A percentile compares a stretch with the other conserved stretches of the same genome.
Conservation (phyloP, 2,329 filamentous ascomycete species). For the Aspergillus neoniger region DNA sequence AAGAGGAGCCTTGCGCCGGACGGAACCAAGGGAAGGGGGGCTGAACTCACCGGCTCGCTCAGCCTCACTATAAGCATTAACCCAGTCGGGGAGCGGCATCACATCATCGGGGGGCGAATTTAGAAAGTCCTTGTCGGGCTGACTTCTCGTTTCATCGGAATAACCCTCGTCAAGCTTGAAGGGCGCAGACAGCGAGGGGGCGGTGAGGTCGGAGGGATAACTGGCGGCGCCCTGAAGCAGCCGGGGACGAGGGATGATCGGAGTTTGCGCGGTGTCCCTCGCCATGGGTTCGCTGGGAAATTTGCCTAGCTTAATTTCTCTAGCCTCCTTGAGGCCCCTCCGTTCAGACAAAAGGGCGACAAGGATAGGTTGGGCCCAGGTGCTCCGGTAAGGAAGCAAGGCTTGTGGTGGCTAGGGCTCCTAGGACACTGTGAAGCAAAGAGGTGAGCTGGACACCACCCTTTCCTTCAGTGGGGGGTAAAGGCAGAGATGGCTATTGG, state of each 20-base stretch:
- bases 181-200: constrained; percentile 39
- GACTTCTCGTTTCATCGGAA: constrained; percentile 69
- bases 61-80: constrained; percentile 56
- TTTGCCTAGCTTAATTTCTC: neutral
- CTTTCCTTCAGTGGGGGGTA: neutral
- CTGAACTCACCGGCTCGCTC: constrained; percentile 55
- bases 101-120: constrained; percentile 42
- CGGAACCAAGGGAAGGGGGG: constrained; percentile 1
- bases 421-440: neutral
- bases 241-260: constrained; percentile 25
- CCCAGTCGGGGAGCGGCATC: constrained; percentile 55
- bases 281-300: constrained; percentile 30
- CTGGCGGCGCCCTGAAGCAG: constrained; percentile 28
- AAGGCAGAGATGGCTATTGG: neutral
- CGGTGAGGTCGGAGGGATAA: constrained; percentile 30
- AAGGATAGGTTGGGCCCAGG: neutral
- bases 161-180: constrained; percentile 80
- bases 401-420: neutral
- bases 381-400: neutral
- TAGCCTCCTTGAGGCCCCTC: neutral
- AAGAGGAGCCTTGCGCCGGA: constrained; percentile 10
- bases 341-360: neutral
- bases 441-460: constrained; percentile 2
- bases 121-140: constrained; percentile 41
- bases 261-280: constrained; percentile 26